phyloP scores from a whole-genome alignment of 768 basidiomycete genomes.

The Asterophora lycoperdoides region DNA sequence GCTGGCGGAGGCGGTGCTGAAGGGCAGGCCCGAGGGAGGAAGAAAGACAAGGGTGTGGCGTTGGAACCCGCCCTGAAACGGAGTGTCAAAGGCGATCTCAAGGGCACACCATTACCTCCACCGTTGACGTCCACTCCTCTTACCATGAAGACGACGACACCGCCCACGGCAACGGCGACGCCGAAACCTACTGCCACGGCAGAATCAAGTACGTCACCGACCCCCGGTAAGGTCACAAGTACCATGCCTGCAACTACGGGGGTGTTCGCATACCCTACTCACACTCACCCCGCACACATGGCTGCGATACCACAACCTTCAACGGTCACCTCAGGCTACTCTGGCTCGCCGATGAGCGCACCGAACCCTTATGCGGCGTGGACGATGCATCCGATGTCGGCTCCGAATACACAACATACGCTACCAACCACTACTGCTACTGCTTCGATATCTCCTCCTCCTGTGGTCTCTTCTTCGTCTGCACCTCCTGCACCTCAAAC shows the following conservation, averaged over 20 bases:
- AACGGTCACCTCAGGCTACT: constrained; percentile 24
- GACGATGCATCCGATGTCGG: constrained; percentile 27
- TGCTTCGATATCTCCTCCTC: constrained; percentile 23
- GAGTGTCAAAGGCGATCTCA: constrained; percentile 61
- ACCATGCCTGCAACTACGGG: constrained; percentile 33
- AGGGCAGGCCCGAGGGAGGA: constrained; percentile 33
- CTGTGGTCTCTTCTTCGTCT: constrained; percentile 23
- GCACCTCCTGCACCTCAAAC: constrained; percentile 10
- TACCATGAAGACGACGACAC: constrained; percentile 36
- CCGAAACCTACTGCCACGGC: constrained; percentile 17
- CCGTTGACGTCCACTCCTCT: constrained; percentile 66
- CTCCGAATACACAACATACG: constrained; percentile 13
- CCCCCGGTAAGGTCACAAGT: constrained; percentile 18
- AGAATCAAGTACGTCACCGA: constrained; percentile 18
- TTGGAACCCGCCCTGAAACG: constrained; percentile 66
- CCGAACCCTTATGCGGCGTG: constrained; percentile 40
- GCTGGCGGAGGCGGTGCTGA: constrained; percentile 29
- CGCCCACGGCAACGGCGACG: constrained; percentile 17
- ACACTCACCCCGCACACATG: constrained; percentile 24
- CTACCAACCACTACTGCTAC: constrained; percentile 19
- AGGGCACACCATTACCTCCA: constrained; percentile 58
- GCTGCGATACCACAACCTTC: constrained; percentile 22
- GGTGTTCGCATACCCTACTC: constrained; percentile 38
- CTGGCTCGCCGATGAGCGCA: constrained; percentile 21
- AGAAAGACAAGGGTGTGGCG: constrained; percentile 54